Base-by-base conservation (phyloP, 257 asterid species). In the Haberlea rhodopensis region DNA sequence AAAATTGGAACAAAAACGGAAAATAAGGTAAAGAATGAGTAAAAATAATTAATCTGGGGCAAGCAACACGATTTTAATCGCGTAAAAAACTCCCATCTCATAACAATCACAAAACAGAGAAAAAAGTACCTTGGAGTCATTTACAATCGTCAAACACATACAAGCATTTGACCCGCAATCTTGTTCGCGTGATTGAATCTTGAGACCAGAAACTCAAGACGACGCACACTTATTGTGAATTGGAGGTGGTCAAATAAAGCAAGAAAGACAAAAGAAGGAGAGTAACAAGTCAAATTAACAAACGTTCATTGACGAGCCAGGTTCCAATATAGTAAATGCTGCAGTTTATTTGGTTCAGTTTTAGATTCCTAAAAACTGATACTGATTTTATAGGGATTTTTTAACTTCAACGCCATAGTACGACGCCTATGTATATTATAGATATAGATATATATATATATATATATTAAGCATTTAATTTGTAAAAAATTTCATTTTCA, bases 141-240 rank as follows among this genome's bases (percentile, higher is more conserved):
- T 37, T 37, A 37, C n/a, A 3, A 37, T 11, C 5, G n/a, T n/a
- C n/a, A n/a, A n/a, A n/a, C n/a, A 8, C 40, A 37, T 9, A 9
- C n/a, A 37, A 16, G n/a, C 46, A 37, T 37, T 37, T 37, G n/a
- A 11, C n/a, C n/a, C n/a, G n/a, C n/a, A n/a, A n/a, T n/a, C 46
- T 37, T 11, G 46, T 11, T 11, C 46, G 5, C 2, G 46, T 37
- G 46, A 32, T 18, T 8, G 59, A 69, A 64, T 52, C 60, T 37
- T 53, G 29, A 23, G n/a, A 65, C 48, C 19, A 51, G 23, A 66
- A 56, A 54, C 70, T 0, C 22, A 69, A 53, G 65, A 72, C 46
- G 65, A 57, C 67, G 65, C 34, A 60, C 71, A 54, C 71, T 74
- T 69, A 68, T 37, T 48, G 75, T 69, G 60, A 57, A 58, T 49